phyloP scores from a whole-genome alignment of 2,329 filamentous ascomycete species.

The Arthrocladium fulminans region DNA sequence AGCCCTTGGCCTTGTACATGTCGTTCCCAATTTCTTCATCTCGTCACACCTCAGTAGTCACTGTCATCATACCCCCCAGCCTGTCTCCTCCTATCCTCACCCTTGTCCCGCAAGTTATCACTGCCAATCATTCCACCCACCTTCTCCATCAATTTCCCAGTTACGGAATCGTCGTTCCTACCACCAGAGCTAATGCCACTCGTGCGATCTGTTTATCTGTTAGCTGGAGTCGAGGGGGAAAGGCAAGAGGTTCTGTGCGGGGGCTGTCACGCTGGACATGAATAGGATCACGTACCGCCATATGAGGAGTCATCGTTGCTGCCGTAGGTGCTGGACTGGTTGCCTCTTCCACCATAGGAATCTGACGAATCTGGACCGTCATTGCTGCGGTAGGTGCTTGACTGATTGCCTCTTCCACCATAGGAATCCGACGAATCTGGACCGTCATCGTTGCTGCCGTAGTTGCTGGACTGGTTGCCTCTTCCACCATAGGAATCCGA shows the following conservation, averaged over 20 bases:
- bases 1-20: no score
- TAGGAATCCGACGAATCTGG: background rate
- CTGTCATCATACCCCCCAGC: conserved; percentile 19
- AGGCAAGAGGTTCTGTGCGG: background rate
- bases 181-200: conserved; percentile 10
- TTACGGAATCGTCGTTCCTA: conserved; percentile 22
- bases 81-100: conserved; percentile 22
- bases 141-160: conserved; percentile 26
- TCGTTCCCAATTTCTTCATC: no score
- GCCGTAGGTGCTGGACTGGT: background rate
- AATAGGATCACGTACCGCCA: background rate
- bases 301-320: background rate
- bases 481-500: background rate
- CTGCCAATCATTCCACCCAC: conserved; percentile 23
- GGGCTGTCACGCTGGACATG: background rate
- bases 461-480: background rate
- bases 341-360: background rate
- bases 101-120: conserved; percentile 21
- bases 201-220: no score
- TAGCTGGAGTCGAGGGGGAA: conserved; percentile 12
- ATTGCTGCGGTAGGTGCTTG: background rate
- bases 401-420: background rate
- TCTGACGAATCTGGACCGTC: conserved; percentile 4
- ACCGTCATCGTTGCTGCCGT: background rate
- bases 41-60: no score